phyloP scores from a whole-genome alignment of 768 basidiomycete genomes.

The Agaricus sinodeliciosus region DNA sequence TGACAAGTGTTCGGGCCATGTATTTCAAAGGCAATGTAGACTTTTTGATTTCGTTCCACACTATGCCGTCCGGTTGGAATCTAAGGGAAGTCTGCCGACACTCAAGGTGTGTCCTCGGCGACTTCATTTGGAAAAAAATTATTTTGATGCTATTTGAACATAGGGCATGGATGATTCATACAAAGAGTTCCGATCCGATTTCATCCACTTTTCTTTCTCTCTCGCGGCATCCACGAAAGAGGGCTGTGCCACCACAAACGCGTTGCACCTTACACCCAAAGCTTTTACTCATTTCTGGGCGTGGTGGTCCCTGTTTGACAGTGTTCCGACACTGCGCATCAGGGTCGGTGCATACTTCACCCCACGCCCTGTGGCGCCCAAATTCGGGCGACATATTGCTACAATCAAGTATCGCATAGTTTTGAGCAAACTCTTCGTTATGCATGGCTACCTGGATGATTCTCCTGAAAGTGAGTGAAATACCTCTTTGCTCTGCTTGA shows the following conservation, averaged over 20 bases:
- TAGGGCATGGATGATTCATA: constrained; percentile 65
- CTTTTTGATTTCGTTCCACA: constrained; percentile 78
- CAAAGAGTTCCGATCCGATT: constrained; percentile 86
- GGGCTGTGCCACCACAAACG: constrained; percentile 16
- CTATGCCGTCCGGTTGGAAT: constrained; percentile 60
- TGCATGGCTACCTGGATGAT: constrained; percentile 84
- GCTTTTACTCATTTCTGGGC: constrained; percentile 86
- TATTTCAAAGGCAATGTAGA: constrained; percentile 75
- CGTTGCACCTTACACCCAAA: constrained; percentile 77
- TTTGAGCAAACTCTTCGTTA: constrained; percentile 72
- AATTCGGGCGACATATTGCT: constrained; percentile 82
- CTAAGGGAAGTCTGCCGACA: constrained; percentile 33
- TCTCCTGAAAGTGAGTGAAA: constrained; percentile 47
- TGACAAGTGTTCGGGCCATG: constrained; percentile 44
- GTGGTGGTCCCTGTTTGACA: constrained; percentile 87
- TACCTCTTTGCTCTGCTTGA: neutral
- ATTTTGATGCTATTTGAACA: neutral
- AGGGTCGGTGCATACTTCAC: constrained; percentile 85
- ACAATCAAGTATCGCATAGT: constrained; percentile 88
- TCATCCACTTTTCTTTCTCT: constrained; percentile 88
- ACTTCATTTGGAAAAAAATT: neutral
- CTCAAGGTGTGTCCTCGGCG: constrained; percentile 36
- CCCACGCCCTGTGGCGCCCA: constrained; percentile 65
- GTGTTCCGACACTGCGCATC: constrained; percentile 71
- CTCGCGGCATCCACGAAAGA: constrained; percentile 56